Evolutionary conservation across 768 basidiomycete species (phyloP), one percentile per base, ranked within the genome.

Genomic region (Leccinum sublutescens): DNA sequence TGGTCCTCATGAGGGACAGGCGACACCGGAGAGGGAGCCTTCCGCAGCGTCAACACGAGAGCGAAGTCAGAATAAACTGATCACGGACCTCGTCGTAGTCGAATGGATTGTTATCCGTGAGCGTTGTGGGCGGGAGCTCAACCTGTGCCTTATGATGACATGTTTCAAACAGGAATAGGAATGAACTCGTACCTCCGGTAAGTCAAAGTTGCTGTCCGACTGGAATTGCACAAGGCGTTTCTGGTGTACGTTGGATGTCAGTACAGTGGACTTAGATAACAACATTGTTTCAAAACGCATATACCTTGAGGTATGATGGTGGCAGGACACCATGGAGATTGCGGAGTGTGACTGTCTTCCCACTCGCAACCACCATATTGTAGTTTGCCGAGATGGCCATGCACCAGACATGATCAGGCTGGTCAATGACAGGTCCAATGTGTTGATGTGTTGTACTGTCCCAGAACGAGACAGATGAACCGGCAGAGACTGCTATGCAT

Each of bases 351-450:
- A 40, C 4, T 7, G 1, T n/a, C 3, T 1, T 9, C 7, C 8
- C 17, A 10, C 38, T 1, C 38, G 8, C 38, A n/a, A 2, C 17
- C 9, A 40, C 4, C 1, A n/a, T 4, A 4, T n/a, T 17, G 0
- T 40, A n/a, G 9, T 17, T n/a, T 4, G 0, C 38, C 1, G 9
- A 40, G 27, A 27, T 27, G 27, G 27, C 27, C 7, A 27, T 27
- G 27, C 0, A 27, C 1, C 8, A 1, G 27, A 27, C 27, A 8
- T 8, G 1, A 27, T 27, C 0, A 0, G 27, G 27, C 1, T 8
- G 27, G 27, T 29, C 27, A 27, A 27, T 29, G 27, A 27, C 0
- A 27, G 1, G 8, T 1, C 27, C 27, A 2, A 29, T 29, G 8
- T 29, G 27, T 2, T 29, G 27, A 29, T 29, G 27, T 8, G 27